Base-by-base conservation (phyloP, 2,329 filamentous ascomycete species). In the Xylaria sp. region DNA sequence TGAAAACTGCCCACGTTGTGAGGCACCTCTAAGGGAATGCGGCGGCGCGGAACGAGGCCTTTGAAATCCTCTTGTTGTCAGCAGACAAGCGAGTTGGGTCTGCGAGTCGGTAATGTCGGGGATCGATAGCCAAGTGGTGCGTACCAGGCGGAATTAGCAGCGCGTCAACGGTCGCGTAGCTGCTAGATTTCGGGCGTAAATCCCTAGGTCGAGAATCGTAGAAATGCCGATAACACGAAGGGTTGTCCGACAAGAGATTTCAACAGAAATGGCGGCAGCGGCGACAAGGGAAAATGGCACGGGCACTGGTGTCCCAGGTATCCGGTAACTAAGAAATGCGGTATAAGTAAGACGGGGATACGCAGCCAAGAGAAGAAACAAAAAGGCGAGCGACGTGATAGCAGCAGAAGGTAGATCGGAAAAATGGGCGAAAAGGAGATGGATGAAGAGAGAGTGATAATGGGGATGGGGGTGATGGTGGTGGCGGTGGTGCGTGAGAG, bases 81-180 rank as follows among this genome's bases (percentile, higher is more conserved):
- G 42, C 50, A 58, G 60, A 55, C 46, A 25, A 57, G 61, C 55
- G 37, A 45, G 52, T 45, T 57, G 51, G 28, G 56, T 42, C 19
- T 53, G 54, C 47, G 40, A 57, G 40, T 63, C 62, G 62, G 60
- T 40, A 65, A 63, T 23, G 60, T 65, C 65, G 67, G 63, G 63
- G 40, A 57, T 51, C 45, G 57, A 57, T 56, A 43, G 60, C 49
- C 60, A 56, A 61, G 42, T n/a, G 52, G 57, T 65, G 67, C 60
- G 63, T 65, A 60, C 62, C 60, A 59, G 43, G 57, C 40, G 54
- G 49, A 38, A 61, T 67, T 65, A 53, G 56, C 53, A 61, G 65
- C 65, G 65, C 65, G 66, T 68, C 61, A 50, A 66, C 61, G 57
- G 53, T 67, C 66, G 66, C 64, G 66, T 66, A 63, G 46, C 28